Evolutionary conservation across 2,329 filamentous ascomycete species (phyloP).

Genomic region (Basipetospora chlamydospora): DNA sequence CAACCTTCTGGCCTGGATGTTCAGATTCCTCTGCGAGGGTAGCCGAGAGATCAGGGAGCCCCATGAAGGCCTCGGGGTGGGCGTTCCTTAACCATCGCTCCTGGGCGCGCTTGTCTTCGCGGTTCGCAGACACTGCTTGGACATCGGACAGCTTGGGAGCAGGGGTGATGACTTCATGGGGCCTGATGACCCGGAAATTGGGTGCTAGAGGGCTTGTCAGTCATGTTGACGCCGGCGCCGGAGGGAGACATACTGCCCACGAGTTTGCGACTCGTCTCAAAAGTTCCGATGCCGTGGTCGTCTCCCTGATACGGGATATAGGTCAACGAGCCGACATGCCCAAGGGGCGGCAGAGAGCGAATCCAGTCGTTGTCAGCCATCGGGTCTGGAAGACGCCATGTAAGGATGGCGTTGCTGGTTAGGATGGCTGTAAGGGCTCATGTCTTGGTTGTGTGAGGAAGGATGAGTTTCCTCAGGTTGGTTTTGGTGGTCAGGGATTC

Average conservation of each 20-base stretch:
- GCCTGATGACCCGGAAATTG: conserved; percentile 1
- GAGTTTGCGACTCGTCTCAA: not conserved
- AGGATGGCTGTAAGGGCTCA: too few species aligned
- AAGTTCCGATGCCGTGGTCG: not conserved
- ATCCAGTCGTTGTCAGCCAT: conserved; percentile 1
- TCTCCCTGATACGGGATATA: not conserved
- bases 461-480: too few species aligned
- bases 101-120: conserved; percentile 19
- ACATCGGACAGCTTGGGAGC: not conserved
- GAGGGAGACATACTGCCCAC: not conserved
- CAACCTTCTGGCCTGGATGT: too few species aligned
- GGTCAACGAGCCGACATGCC: not conserved
- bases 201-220: conserved; percentile 2
- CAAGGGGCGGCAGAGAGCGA: conserved; percentile 1
- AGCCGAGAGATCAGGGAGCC: too few species aligned
- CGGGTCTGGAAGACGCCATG: not conserved
- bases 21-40: too few species aligned
- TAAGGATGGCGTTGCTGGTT: too few species aligned
- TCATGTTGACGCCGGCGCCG: not conserved
- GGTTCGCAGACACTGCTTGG: conserved; percentile 4
- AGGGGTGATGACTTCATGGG: not conserved
- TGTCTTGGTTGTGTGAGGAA: too few species aligned
- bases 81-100: conserved; percentile 34
- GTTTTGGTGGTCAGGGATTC: too few species aligned
- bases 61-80: conserved; percentile 34